Base-by-base conservation (phyloP, 176 grass and related monocot genomes). In the Aegilops umbellulata region DNA sequence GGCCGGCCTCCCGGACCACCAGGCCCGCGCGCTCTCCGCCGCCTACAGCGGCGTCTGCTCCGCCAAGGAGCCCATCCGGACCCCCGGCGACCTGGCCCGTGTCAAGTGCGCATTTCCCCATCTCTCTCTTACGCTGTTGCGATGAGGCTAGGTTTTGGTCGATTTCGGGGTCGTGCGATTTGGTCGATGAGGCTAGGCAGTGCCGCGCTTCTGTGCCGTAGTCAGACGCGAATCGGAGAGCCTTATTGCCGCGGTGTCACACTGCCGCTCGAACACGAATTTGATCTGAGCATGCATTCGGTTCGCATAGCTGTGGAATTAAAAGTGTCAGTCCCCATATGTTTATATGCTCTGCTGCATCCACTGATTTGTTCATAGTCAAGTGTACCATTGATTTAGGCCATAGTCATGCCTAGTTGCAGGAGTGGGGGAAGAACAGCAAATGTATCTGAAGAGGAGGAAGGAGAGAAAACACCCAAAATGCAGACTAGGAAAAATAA, bases 11-110 rank as follows among this genome's bases (percentile, higher is more conserved):
- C 81, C 82, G 49, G 95, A 95, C 16, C 83, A 95, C 80, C 89
- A 86, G 44, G 87, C 83, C 47, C 60, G 10, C 80, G 90, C 88
- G 35, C 74, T 98, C 29, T 82, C 87, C 67, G 83, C 47, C 20
- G 93, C 95, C 32, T 89, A 94, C 80, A 78, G 35, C 72, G 90
- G 57, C 44, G 84, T 98, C 63, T 95, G 93, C 81, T 16, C 7
- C 44, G 27, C 91, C 62, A 90, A 89, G 88, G 78, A 76, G 85
- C 89, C 91, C 14, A 76, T 98, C 78, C 89, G 83, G 11, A 90
- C 90, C 81, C 74, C 90, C 38, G 90, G 83, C 10, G 93, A 97
- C 15, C 85, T 97, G 34, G 94, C 89, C 35, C 83, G 89, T 58
- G 88, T 91, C 84, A 58, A 88, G 95, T 97, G 74, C 41, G 10